Percentiles rank a stretch among this genome's conserved stretches.
Evolutionary conservation across 1,284 basidiomycete species (phyloP).

Genomic region (Agaricales sp.): DNA sequence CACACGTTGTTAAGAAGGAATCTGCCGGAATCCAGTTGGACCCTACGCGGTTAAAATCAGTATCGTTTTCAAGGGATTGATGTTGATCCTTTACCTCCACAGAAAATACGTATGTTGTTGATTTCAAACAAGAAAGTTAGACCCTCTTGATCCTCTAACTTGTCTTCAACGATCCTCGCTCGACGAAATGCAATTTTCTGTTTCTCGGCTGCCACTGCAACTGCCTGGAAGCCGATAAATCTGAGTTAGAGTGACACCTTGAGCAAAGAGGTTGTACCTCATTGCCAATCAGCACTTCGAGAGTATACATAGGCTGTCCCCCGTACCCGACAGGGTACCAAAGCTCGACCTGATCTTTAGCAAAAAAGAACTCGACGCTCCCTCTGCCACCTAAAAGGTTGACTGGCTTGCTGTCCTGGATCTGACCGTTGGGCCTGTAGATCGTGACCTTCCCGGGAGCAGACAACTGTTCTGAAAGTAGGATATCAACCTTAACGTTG

Average conservation of each 20-base stretch:
- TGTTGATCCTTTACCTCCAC: conserved; percentile 66
- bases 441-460: conserved; percentile 36
- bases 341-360: conserved; percentile 46
- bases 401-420: conserved; percentile 24
- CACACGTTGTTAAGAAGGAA: conserved; percentile 73
- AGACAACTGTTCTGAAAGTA: conserved; percentile 26
- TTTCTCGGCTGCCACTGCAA: conserved; percentile 36
- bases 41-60: conserved; percentile 31
- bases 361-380: conserved; percentile 38
- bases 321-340: conserved; percentile 88
- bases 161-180: conserved; percentile 64
- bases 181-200: conserved; percentile 71
- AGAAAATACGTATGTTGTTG: conserved; percentile 82
- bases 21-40: conserved; percentile 94
- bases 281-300: conserved; percentile 43
- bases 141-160: conserved; percentile 62
- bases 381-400: conserved; percentile 29
- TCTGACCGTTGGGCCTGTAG: conserved; percentile 33
- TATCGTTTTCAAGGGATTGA: background rate
- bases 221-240: too few relatives aligned
- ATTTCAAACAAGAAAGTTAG: conserved; percentile 82
- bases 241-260: too few relatives aligned
- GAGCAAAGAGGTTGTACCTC: conserved; percentile 27
- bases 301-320: conserved; percentile 63
- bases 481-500: conserved; percentile 34